Evolutionary conservation across 169 alveolate species (phyloP), one percentile per base, ranked within the genome.

Genomic region (Plasmodium vinckei): DNA sequence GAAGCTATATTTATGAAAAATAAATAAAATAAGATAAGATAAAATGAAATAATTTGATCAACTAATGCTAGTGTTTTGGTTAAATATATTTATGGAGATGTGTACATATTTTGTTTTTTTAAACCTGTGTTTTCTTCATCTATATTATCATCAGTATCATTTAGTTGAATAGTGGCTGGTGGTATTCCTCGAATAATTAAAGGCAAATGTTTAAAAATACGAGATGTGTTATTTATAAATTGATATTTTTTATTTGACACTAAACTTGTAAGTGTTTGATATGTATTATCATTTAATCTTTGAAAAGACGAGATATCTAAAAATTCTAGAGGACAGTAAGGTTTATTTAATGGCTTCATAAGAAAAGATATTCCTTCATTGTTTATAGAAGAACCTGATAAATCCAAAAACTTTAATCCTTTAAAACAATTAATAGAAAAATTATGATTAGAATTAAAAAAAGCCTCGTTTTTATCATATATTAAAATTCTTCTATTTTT

Each of bases 81-180:
- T 33, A 33, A 33, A 33, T 3, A 3, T 33, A 33, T 33, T 33
- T 33, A 33, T 33, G 42, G 0, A 33, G 0, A 33, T 33, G 42
- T 33, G 5, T 33, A 33, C 7, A 33, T 33, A 33, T 33, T 33
- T 33, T 33, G 3, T 33, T 42, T 25, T 21, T 19, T 13, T 47
- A 21, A 49, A 75, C 88, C 88, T 47, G 46, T 60, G 67, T 68
- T 75, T 10, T 61, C 73, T 23, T 13, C 53, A 27, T 75, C 88
- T 13, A 68, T 63, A 53, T 75, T 75, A 75, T 75, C 88, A 15
- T 63, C 75, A 19, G 88, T 61, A n/a, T 75, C 88, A 54, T 75
- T 47, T 2, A 75, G 33, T 12, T 39, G 88, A 5, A 75, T 75
- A 5, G 64, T 33, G 2, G 56, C 33, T 5, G 88, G 88, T 54